Conservation (phyloP, 352 stramenopile genomes). For the Pythium sukuiense region DNA sequence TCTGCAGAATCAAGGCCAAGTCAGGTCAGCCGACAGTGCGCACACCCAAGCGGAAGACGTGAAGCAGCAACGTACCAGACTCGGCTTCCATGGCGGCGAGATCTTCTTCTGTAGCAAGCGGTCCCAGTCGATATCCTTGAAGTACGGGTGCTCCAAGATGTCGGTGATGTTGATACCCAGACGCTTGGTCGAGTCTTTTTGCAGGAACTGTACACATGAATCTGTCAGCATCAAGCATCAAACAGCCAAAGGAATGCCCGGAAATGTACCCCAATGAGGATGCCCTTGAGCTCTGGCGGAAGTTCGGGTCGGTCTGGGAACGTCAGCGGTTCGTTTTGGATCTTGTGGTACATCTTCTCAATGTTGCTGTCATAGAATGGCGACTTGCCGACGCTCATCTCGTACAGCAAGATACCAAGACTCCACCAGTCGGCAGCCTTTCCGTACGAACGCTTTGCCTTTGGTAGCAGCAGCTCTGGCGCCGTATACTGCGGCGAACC, state of each 20-base stretch:
- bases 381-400: constrained; percentile 93
- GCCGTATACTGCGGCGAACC: constrained; percentile 88
- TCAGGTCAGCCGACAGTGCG: background rate
- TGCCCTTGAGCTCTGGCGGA: constrained; percentile 72
- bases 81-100: constrained; percentile 84
- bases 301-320: constrained; percentile 80
- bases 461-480: constrained; percentile 79
- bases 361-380: constrained; percentile 94
- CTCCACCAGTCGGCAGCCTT: constrained; percentile 91
- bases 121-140: constrained; percentile 83
- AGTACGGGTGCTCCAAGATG: constrained; percentile 83
- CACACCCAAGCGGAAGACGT: background rate
- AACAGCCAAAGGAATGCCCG: background rate
- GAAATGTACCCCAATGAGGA: constrained; percentile 59
- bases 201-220: constrained; percentile 48
- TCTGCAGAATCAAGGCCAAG: constrained; percentile 23
- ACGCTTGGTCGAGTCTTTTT: constrained; percentile 86
- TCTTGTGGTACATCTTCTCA: constrained; percentile 94
- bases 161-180: constrained; percentile 88
- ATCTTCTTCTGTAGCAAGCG: constrained; percentile 83
- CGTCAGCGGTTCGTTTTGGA: constrained; percentile 82
- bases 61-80: constrained; percentile 39
- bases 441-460: constrained; percentile 85
- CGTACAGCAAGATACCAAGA: constrained; percentile 90
- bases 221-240: background rate